These are phyloP conservation scores for Rhodomyrtus tomentosa DNA, from an alignment of 345 rosid species.

Conservation along the genomic window DNA sequence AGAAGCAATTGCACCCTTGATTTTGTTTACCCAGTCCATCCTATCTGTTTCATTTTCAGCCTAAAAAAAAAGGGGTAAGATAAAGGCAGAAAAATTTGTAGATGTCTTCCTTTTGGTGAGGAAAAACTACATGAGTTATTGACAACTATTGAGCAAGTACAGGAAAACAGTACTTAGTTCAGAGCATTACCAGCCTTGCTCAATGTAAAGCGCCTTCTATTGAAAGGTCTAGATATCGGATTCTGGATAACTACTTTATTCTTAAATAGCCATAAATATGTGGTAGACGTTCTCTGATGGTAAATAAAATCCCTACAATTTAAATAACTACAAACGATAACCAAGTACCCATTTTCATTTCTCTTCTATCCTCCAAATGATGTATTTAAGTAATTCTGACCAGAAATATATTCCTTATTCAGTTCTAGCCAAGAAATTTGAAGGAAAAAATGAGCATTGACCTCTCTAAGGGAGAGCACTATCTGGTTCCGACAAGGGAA, in stretches of 20 bases:
- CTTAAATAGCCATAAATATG: not conserved
- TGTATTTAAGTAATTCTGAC: too few relatives aligned
- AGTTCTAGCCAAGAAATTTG: too few relatives aligned
- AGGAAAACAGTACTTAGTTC: not conserved
- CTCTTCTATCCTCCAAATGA: too few relatives aligned
- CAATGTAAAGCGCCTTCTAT: not conserved
- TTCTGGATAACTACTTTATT: not conserved
- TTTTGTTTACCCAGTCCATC: slow-evolving; percentile 78
- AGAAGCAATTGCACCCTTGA: slow-evolving; percentile 57
- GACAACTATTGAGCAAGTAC: not conserved
- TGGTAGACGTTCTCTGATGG: not conserved
- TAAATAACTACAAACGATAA: not conserved
- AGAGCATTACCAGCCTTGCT: not conserved
- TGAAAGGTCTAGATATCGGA: not conserved
- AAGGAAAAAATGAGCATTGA: too few relatives aligned
- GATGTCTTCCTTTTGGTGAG: not conserved
- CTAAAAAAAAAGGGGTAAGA: slow-evolving; percentile 14
- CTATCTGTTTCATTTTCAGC: slow-evolving; percentile 86
- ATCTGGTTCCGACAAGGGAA: too few relatives aligned
- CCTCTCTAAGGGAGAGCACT: too few relatives aligned
- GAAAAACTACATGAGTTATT: not conserved
- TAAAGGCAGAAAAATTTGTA: not conserved
- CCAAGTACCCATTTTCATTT: not conserved
- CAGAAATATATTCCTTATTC: too few relatives aligned
- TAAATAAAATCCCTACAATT: not conserved